phyloP scores from a whole-genome alignment of 2,329 filamentous ascomycete species.

The Exophiala sp. region DNA sequence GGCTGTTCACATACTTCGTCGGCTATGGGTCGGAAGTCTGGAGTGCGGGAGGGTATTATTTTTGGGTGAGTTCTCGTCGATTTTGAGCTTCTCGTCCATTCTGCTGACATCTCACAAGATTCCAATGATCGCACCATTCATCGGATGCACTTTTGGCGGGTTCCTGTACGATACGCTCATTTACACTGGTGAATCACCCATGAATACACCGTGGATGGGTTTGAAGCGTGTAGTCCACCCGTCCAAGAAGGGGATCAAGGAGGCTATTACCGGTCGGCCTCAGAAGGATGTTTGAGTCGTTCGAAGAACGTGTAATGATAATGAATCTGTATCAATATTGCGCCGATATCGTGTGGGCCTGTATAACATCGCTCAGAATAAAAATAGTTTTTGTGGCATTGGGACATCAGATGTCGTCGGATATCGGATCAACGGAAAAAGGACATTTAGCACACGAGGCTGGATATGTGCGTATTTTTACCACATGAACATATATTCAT shows the following conservation, averaged over 20 bases:
- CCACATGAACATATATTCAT: not conserved
- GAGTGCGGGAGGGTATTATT: conserved; percentile 58
- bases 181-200: conserved; percentile 61
- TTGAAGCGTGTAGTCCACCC: conserved; percentile 46
- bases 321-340: not conserved
- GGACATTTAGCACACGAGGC: not conserved
- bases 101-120: conserved; percentile 43
- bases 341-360: not conserved
- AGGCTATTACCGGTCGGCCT: conserved; percentile 21
- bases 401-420: not conserved
- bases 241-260: conserved; percentile 18
- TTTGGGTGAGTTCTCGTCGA: conserved; percentile 49
- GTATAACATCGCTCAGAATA: not conserved
- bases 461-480: not conserved
- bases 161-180: conserved; percentile 61
- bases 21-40: conserved; percentile 62
- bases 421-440: not conserved
- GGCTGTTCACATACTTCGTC: conserved; percentile 59
- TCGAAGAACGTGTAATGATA: not conserved
- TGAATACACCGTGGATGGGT: conserved; percentile 62
- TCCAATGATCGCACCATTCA: conserved; percentile 64
- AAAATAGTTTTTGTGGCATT: not conserved
- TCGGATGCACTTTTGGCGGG: conserved; percentile 57
- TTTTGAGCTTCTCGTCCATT: not conserved
- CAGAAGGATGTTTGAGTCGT: conserved; percentile 20